phyloP scores from a whole-genome alignment of 108 stramenopile species.

The Skeletonema costatum region DNA sequence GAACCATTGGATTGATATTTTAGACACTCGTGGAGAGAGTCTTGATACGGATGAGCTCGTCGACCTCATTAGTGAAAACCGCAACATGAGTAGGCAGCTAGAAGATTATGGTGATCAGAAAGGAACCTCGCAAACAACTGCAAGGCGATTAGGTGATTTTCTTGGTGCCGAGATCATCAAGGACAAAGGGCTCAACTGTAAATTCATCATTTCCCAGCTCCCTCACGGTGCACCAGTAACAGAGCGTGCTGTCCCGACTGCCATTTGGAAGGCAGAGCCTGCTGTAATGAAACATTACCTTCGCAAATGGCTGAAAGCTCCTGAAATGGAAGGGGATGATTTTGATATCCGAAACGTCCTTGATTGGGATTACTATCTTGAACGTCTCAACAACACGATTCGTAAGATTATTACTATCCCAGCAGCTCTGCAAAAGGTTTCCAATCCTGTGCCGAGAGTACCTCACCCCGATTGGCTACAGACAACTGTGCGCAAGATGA shows the following conservation, averaged over 20 bases:
- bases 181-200: slow-evolving; percentile 98
- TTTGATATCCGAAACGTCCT: slow-evolving; percentile 93
- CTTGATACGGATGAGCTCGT: slow-evolving; percentile 95
- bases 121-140: slow-evolving; percentile 98
- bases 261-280: slow-evolving; percentile 94
- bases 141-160: slow-evolving; percentile 95
- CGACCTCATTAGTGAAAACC: slow-evolving; percentile 97
- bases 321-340: slow-evolving; percentile 83
- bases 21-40: slow-evolving; percentile 92
- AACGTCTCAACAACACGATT: slow-evolving; percentile 95
- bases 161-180: slow-evolving; percentile 98
- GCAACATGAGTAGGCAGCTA: slow-evolving; percentile 96
- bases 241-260: slow-evolving; percentile 95
- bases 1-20: slow-evolving; percentile 98
- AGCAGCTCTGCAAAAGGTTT: slow-evolving; percentile 94
- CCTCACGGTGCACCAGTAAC: slow-evolving; percentile 97
- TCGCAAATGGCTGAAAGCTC: slow-evolving; percentile 92
- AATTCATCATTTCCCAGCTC: slow-evolving; percentile 94
- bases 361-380: slow-evolving; percentile 98
- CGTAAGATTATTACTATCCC: slow-evolving; percentile 99
- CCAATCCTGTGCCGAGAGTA: slow-evolving; percentile 95
- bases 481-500: slow-evolving; percentile 81
- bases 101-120: slow-evolving; percentile 98
- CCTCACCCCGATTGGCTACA: slow-evolving; percentile 96
- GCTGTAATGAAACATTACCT: slow-evolving; percentile 89